Base-by-base conservation (phyloP, 1,284 basidiomycete species). In the Kalmanozyma brasiliensis region DNA sequence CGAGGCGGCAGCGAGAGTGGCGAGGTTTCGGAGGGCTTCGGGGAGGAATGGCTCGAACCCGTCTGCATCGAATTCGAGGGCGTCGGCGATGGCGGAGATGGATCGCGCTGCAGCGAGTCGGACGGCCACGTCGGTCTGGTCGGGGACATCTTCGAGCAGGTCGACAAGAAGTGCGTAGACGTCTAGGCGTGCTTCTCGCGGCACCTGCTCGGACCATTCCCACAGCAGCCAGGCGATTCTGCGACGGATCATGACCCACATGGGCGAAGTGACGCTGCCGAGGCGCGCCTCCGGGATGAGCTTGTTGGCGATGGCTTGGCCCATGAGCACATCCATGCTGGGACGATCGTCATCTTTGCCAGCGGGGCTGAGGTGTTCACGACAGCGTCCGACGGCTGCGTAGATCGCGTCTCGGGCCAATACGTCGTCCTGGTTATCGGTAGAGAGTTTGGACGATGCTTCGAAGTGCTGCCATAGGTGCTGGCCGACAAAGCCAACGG, bases 171-270 rank as follows among this genome's bases (percentile, higher is more conserved):
- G 51, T 2, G 68, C 52, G 45, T 81, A 82, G 1, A 77, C 73
- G 7, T 52, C 55, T 2, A 71, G 48, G 9, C 65, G 64, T n/a
- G 64, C 46, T 23, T 56, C 46, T n/a, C 49, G 29, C 6, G 43
- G 52, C 5, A 82, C 67, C 23, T 76, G 69, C 34, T 82, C 80
- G 17, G 74, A 77, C 76, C 78, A 82, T 29, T 77, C 73, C 66
- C 69, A 79, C 10, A 82, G 46, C 14, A 82, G 40, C 70, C 70
- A 76, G 14, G 65, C 73, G 51, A 76, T 78, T 20, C 74, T 63
- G 11, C 70, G 65, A 32, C 71, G 70, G 26, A 82, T 61, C 33
- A 82, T 56, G 33, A 79, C 57, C 78, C 78, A 82, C 34, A 59
- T 49, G 4, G 68, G 49, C 16, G 67, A 57, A 4, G 55, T 42